Percentiles rank a stretch among this genome's conserved stretches.
These are phyloP conservation scores for Leersia perrieri DNA, from an alignment of 176 grass and related monocot species.

Conservation along the genomic window DNA sequence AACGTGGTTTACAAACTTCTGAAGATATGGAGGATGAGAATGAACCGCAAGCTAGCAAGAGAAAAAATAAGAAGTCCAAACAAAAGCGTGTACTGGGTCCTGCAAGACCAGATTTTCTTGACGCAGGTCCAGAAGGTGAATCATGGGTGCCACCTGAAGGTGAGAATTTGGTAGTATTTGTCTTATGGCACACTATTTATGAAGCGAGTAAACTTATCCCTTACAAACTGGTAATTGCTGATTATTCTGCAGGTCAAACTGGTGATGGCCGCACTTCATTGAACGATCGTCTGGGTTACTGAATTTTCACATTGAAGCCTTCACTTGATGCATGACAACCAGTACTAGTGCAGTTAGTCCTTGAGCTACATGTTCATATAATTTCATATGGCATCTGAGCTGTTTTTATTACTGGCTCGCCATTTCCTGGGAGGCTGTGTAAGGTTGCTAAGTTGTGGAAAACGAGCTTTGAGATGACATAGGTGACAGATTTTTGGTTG, in stretches of 20 bases:
- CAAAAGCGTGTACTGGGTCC: slow-evolving; percentile 78
- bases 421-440: background rate
- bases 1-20: slow-evolving; percentile 55
- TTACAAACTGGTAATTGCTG: background rate
- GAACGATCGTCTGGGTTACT: slow-evolving; percentile 94
- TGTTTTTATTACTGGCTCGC: background rate
- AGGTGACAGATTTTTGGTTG: background rate
- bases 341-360: background rate
- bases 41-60: slow-evolving; percentile 11
- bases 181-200: slow-evolving; percentile 14
- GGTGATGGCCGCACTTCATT: slow-evolving; percentile 86
- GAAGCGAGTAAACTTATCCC: background rate
- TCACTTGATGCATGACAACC: background rate
- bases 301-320: background rate
- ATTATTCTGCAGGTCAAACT: slow-evolving; percentile 79
- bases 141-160: slow-evolving; percentile 96
- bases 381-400: background rate
- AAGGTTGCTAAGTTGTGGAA: background rate
- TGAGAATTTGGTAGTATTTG: slow-evolving; percentile 16
- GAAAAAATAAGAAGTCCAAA: slow-evolving; percentile 51
- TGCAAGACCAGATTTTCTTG: slow-evolving; percentile 79
- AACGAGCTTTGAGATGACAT: background rate
- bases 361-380: background rate
- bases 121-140: slow-evolving; percentile 51
- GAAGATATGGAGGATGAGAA: slow-evolving; percentile 48